These are phyloP conservation scores for Paraurostyla sp. DNA, from an alignment of 73 alveolate species.

Conservation along the genomic window DNA sequence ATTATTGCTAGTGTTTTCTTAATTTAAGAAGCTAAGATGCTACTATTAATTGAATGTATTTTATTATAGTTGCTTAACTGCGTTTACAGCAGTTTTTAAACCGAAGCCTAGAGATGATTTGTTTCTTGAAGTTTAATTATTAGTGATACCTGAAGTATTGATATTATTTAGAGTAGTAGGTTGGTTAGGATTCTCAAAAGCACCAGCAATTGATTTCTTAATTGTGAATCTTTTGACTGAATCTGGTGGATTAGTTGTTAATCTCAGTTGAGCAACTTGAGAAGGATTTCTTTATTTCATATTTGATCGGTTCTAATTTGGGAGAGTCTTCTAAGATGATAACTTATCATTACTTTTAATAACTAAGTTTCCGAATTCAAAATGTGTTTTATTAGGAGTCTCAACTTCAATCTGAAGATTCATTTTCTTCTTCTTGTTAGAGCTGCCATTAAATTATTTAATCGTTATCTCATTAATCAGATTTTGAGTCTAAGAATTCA, in stretches of 20 bases:
- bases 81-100: neutral
- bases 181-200: constrained; percentile 11
- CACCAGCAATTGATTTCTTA: constrained; percentile 13
- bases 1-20: too few relatives aligned
- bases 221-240: constrained; percentile 31
- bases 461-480: neutral
- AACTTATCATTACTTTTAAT: constrained; percentile 33
- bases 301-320: neutral
- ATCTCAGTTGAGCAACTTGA: constrained; percentile 24
- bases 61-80: neutral
- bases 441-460: neutral
- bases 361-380: constrained; percentile 15
- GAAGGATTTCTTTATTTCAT: constrained; percentile 33
- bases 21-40: too few relatives aligned
- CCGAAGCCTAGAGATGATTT: constrained; percentile 28
- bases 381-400: constrained; percentile 15
- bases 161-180: neutral
- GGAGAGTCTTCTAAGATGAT: constrained; percentile 12
- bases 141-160: neutral
- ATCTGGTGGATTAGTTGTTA: constrained; percentile 45
- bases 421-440: neutral
- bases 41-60: neutral
- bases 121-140: constrained; percentile 17
- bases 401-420: neutral
- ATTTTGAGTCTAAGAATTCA: neutral